Evolutionary conservation across 1,284 basidiomycete genomes (phyloP).

Genomic region (Irpex sp.): DNA sequence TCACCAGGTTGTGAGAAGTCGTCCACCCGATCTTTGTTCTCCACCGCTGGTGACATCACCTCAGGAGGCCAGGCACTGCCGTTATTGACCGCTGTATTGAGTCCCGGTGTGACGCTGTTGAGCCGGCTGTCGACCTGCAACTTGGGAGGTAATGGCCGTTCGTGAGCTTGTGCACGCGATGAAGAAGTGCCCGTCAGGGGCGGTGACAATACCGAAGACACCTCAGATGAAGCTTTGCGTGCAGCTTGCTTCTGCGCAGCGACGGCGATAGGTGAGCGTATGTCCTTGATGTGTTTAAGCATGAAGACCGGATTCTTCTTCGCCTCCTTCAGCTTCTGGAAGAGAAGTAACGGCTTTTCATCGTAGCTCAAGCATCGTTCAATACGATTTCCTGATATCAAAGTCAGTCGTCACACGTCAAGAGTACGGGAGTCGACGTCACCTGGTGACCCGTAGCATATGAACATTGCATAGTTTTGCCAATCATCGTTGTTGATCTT

Average conservation of each 20-base stretch:
- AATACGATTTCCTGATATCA: constrained; percentile 58
- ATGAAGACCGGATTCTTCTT: constrained; percentile 99
- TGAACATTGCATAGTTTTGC: constrained; percentile 99
- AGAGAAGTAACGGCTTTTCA: constrained; percentile 94
- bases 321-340: constrained; percentile 95
- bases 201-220: constrained; percentile 26
- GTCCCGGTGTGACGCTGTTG: constrained; percentile 28
- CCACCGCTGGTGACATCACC: constrained; percentile 56
- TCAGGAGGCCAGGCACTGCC: constrained; percentile 70
- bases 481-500: constrained; percentile 98
- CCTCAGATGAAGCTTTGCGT: constrained; percentile 57
- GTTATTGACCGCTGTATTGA: constrained; percentile 46
- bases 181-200: constrained; percentile 21
- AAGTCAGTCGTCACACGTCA: constrained; percentile 2
- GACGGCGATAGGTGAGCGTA: constrained; percentile 93
- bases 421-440: constrained; percentile 21
- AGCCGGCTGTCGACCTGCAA: constrained; percentile 61
- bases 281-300: constrained; percentile 98
- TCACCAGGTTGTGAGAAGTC: constrained; percentile 21
- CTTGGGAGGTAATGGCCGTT: constrained; percentile 48
- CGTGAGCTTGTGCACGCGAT: constrained; percentile 19
- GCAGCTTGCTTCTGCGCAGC: constrained; percentile 92
- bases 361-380: constrained; percentile 97
- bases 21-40: constrained; percentile 37
- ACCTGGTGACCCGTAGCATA: constrained; percentile 93